Base-by-base conservation (phyloP, 2,329 filamentous ascomycete species). In the Apiospora saccharicola region DNA sequence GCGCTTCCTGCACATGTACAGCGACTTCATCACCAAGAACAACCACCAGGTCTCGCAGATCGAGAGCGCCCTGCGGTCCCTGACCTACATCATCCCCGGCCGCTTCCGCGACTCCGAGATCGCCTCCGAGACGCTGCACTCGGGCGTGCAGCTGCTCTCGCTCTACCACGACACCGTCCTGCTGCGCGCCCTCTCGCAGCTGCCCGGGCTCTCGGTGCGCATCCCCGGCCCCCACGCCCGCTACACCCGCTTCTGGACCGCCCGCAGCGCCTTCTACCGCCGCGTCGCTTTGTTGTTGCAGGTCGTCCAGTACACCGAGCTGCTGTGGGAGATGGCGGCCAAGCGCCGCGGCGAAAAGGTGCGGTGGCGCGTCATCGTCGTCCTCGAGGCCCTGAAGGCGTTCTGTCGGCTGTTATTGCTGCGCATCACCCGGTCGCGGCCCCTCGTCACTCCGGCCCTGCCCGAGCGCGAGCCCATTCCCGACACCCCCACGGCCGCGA, bases 261-360 rank as follows among this genome's bases (percentile, higher is more conserved):
- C 86, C 71, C 88, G 88, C 77, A 90, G 87, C 78, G 86, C 88
- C 5, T 86, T 94, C 13, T 99, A 99, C 82, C 90, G 92, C 73
- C 90, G 93, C 73, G 90, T 97, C 71, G 95, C 96, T 53, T 88
- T 95, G 75, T 86, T 95, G 5, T 85, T 99, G 68, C 94, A 97
- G 80, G 93, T 97, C 84, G 93, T 98, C 37, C 93, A 96, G 76
- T 98, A 98, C 80, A 98, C 95, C 0, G 94, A 99, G 83, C 86
- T 99, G 43, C 85, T 99, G n/a, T 96, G 96, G 89, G 96, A 99
- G 82, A 99, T 99, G 96, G 90, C 93, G 41, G 95, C 95, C 41
- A 97, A 97, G 83, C 89, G 96, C 68, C 91, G 91, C 74, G 93
- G 94, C 24, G 95, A 93, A 64, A 89, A 97, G 81, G 84, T 92